phyloP scores from a whole-genome alignment of 164 flowering plant genomes.

The Aristolochia contorta region DNA sequence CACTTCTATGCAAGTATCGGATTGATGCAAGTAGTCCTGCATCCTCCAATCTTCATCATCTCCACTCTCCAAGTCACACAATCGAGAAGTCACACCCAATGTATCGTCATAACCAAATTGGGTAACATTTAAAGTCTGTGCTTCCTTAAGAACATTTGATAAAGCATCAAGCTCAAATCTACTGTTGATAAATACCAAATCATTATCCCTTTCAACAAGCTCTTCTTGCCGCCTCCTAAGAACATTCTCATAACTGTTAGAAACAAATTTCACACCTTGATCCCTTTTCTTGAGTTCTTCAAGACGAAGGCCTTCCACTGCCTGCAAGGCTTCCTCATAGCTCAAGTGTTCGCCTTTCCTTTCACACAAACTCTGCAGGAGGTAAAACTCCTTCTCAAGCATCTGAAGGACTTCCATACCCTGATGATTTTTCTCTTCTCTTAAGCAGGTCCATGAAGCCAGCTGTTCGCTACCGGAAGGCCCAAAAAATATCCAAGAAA shows the following conservation, averaged over 20 bases:
- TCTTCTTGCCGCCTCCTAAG: slow-evolving; percentile 72
- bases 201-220: slow-evolving; percentile 47
- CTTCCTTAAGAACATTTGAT: slow-evolving; percentile 64
- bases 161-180: slow-evolving; percentile 77
- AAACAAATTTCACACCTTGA: slow-evolving; percentile 22
- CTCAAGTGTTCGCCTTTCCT: slow-evolving; percentile 71
- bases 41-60: slow-evolving; percentile 73
- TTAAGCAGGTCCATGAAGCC: slow-evolving; percentile 46
- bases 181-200: slow-evolving; percentile 27
- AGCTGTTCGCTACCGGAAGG: slow-evolving; percentile 52
- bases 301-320: slow-evolving; percentile 65
- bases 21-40: slow-evolving; percentile 60
- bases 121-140: slow-evolving; percentile 51
- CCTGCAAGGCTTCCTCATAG: slow-evolving; percentile 80
- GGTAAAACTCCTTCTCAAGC: slow-evolving; percentile 77
- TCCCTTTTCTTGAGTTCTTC: slow-evolving; percentile 85
- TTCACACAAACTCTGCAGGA: slow-evolving; percentile 70
- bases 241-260: slow-evolving; percentile 53
- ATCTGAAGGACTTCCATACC: slow-evolving; percentile 63
- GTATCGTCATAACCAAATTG: slow-evolving; percentile 65
- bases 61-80: slow-evolving; percentile 71
- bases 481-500: slow-evolving; percentile 79
- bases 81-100: slow-evolving; percentile 43
- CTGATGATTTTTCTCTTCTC: slow-evolving; percentile 58
- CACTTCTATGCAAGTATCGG: slow-evolving; percentile 59